Base-by-base conservation (phyloP, 345 rosid species). In the Hevea brasiliensis region DNA sequence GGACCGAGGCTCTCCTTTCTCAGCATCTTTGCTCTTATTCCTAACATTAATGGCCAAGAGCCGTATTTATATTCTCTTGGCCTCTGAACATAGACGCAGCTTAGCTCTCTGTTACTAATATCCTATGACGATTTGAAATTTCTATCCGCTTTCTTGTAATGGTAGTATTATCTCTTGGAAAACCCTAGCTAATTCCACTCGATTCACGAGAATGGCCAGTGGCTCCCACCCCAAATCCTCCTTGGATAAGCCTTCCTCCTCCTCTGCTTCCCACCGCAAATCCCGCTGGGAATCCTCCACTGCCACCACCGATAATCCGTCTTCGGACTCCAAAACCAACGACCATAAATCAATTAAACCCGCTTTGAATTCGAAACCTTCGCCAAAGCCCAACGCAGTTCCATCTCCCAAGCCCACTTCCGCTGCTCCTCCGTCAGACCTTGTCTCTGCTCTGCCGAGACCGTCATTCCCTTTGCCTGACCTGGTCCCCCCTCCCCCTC, bases 401-500 rank as follows among this genome's bases (percentile, higher is more conserved):
- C 80, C 74, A 64, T 71, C 87, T 20, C 72, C 89, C 21, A 74
- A 68, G 47, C 57, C 62, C 3, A 53, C 24, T 12, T 44, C 69
- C 59, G 13, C 17, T 71, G 44, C 59, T 44, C 62, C 40, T 27
- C 61, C 63, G 2, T 21, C 29, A n/a, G 17, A 24, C 40, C 61
- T 77, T 23, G 60, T 47, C 80, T 50, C 69, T 65, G 61, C 79
- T 17, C 77, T 74, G 10, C 66, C 50, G 24, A 79, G 73, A 12
- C 74, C 78, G 17, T 76, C 73, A 6, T 79, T 81, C 61, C 78
- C 81, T 18, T 84, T 88, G 72, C 86, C 86, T n/a, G 96, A 91
- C 71, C 71, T 86, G 1, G 93, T 89, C 37, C 90, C 93, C 13
- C 93, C 91, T 0, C 94, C 97, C 4, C 88, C 91, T 50, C 71